phyloP scores from a whole-genome alignment of 345 rosid genomes.

The Eucalyptus pauciflora region DNA sequence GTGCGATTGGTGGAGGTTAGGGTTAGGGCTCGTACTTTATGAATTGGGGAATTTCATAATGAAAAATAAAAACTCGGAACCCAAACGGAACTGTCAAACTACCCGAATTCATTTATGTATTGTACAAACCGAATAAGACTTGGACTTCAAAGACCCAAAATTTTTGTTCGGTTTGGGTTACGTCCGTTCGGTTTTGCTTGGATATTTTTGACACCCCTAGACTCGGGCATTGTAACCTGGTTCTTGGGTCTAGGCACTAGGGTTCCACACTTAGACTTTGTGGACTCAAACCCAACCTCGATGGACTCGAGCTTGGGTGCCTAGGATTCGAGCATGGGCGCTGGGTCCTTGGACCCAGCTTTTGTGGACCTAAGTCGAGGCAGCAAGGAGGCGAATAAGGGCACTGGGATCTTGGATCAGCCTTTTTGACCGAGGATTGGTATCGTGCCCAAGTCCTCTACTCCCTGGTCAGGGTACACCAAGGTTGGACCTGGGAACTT shows the following conservation, averaged over 20 bases:
- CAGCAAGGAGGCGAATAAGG: fast-evolving
- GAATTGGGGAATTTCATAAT: not conserved
- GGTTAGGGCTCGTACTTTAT: not conserved
- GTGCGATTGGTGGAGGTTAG: not conserved
- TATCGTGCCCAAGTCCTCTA: fast-evolving
- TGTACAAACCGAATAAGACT: too few relatives aligned
- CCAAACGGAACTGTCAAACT: too few relatives aligned
- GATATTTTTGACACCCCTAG: not conserved
- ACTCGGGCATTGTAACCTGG: fast-evolving
- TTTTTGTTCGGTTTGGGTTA: too few relatives aligned
- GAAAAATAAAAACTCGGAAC: too few relatives aligned
- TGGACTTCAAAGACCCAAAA: too few relatives aligned
- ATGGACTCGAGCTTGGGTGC: fast-evolving
- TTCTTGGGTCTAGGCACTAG: not conserved
- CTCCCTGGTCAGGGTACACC: fast-evolving
- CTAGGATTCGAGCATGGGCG: fast-evolving
- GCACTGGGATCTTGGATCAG: fast-evolving
- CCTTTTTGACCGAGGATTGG: not conserved
- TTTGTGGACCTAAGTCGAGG: fast-evolving
- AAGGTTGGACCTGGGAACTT: fast-evolving
- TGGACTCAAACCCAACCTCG: fast-evolving
- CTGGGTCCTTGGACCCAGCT: fast-evolving
- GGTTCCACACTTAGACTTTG: not conserved
- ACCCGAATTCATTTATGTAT: too few relatives aligned
- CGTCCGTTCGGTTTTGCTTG: too few relatives aligned